Evolutionary conservation across 1,284 basidiomycete genomes (phyloP).

Genomic region (Fomitopsis betulina): DNA sequence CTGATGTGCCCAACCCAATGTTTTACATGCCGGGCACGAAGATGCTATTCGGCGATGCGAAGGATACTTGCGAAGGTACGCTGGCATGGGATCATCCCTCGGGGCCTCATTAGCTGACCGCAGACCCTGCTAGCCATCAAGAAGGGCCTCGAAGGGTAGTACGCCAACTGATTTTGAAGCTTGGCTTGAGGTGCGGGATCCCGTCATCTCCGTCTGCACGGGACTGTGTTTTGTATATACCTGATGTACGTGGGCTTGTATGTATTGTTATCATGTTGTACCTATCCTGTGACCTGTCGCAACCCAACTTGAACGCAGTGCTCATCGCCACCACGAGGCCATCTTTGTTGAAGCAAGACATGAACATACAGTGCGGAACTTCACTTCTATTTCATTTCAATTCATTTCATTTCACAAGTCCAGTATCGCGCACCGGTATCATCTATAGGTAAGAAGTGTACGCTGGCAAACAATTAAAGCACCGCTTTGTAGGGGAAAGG

Average conservation of each 20-base stretch:
- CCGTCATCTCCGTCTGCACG: neutral
- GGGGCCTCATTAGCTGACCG: neutral
- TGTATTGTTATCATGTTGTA: neutral
- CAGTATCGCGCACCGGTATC: conserved; percentile 1
- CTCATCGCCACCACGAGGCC: too few species aligned
- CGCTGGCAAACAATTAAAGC: neutral
- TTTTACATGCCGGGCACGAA: conserved; percentile 85
- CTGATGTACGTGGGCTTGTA: neutral
- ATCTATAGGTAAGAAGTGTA: neutral
- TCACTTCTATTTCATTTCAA: neutral
- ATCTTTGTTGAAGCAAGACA: too few species aligned
- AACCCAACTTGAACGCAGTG: neutral
- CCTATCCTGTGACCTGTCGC: neutral
- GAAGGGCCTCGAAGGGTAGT: conserved; percentile 19
- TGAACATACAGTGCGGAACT: too few species aligned
- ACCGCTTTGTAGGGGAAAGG: neutral
- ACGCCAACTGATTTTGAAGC: neutral
- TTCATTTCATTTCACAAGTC: neutral
- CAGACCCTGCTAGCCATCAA: conserved; percentile 15
- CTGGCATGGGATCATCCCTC: neutral
- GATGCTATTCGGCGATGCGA: conserved; percentile 88
- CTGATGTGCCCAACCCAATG: conserved; percentile 85
- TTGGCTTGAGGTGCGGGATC: too few species aligned
- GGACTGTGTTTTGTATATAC: neutral
- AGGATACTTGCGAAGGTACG: conserved; percentile 77